Base-by-base conservation (phyloP, 805 yeast species). In the Yarrowia yakushimensis region DNA sequence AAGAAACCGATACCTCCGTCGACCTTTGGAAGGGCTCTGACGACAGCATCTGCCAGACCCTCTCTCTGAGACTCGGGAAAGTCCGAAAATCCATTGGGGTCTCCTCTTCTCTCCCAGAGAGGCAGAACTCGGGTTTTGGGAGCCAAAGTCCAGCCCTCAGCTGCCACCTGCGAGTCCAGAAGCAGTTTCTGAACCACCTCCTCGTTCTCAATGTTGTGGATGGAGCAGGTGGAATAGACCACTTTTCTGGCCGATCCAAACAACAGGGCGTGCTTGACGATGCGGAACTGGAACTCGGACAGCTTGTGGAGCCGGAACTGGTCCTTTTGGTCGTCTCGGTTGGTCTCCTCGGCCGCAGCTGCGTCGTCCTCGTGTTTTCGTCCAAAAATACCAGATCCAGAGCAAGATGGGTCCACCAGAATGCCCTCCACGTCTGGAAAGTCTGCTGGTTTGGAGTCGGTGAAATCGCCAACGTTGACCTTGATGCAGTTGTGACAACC, bases 1-100 rank as follows among this genome's bases (percentile, higher is more conserved):
- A 94, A 94, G 72, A 94, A 94, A 0, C 99, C 99, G 69, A 94
- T 94, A n/a, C 99, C 99, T 30, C 98, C 99, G 72, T 94, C 99
- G 45, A 82, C 87, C 65, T 84, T 86, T 0, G 97, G 97, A 43
- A 85, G 75, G 0, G 92, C 87, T 67, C 99, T 79, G 0, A 94
- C 85, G 75, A 97, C 92, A 0, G 94, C 93, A 1, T 85, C 90
- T 0, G 97, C 96, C 54, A 90, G 70, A 12, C 22, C 65, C 1
- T 67, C 67, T 31, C 42, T 77, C 75, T 13, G 71, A 74, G 28
- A 77, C 72, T 11, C 73, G 6, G 61, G 48, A 15, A 55, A 55
- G 22, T 79, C 78, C 10, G 81, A 79, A 67, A 92, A 91, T 70
- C 88, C 96, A 64, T 82, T 82, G 8, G 73, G 78, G 71, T 83